Conservation (phyloP, 2,329 filamentous ascomycete genomes). For the Diaporthe sp. region DNA sequence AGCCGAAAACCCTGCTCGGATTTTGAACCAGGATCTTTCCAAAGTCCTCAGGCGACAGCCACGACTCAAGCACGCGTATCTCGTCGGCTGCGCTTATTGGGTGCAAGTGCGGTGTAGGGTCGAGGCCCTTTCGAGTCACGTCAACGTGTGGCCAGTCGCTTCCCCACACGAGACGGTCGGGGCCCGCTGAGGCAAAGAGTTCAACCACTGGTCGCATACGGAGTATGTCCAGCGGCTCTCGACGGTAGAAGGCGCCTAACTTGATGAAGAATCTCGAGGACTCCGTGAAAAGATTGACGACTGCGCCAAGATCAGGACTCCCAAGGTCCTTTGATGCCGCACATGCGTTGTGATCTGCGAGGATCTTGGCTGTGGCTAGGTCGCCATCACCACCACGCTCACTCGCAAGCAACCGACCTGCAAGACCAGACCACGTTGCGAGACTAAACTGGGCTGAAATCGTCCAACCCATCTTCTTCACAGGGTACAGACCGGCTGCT, state of each 20-base stretch:
- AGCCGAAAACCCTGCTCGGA: background rate
- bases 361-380: background rate
- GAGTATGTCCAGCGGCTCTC: background rate
- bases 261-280: background rate
- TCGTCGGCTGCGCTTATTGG: background rate
- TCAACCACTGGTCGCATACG: background rate
- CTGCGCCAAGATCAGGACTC: background rate
- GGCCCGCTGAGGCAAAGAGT: background rate
- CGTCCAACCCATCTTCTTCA: background rate
- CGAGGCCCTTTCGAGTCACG: background rate
- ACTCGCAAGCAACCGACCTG: background rate
- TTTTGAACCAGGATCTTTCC: background rate
- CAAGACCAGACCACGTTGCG: background rate
- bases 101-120: background rate
- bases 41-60: background rate
- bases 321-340: background rate
- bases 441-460: background rate
- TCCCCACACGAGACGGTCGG: background rate
- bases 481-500: background rate
- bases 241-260: slow-evolving; percentile 1
- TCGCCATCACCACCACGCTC: background rate
- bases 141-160: slow-evolving; percentile 7
- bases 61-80: background rate
- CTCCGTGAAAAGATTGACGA: background rate
- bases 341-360: slow-evolving; percentile 6